Conservation (phyloP, 495 filamentous ascomycete species). For the Aspergillus asperescens region DNA sequence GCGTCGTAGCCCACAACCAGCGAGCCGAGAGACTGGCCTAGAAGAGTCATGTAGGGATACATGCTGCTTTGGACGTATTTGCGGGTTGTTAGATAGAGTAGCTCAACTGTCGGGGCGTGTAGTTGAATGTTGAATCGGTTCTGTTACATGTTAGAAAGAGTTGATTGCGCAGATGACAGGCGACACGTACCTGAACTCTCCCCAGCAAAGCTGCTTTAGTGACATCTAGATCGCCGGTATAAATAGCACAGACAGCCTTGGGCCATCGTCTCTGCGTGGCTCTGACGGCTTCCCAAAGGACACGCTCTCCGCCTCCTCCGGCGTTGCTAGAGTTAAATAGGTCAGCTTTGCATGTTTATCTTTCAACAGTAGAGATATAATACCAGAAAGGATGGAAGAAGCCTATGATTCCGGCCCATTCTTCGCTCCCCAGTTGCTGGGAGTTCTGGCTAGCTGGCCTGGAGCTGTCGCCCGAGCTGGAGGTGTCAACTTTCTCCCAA, state of each 20-base stretch:
- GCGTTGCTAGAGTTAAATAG: constrained; percentile 60
- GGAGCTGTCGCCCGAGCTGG: constrained; percentile 24
- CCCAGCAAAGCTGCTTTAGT: constrained; percentile 72
- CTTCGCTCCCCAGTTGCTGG: constrained; percentile 39
- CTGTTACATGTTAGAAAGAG: constrained; percentile 30
- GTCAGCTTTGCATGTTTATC: neutral
- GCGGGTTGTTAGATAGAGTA: constrained; percentile 85
- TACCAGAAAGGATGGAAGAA: constrained; percentile 98
- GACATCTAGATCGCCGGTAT: constrained; percentile 89
- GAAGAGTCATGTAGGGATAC: constrained; percentile 90
- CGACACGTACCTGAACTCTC: constrained; percentile 60
- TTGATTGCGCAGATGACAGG: neutral
- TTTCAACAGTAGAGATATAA: neutral
- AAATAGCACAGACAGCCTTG: constrained; percentile 80
- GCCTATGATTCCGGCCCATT: constrained; percentile 80
- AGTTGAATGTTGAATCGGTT: constrained; percentile 89
- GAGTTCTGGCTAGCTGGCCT: constrained; percentile 48
- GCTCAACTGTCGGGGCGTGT: constrained; percentile 73
- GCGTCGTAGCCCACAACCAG: constrained; percentile 84
- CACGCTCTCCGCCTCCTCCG: constrained; percentile 90
- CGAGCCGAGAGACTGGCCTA: constrained; percentile 86
- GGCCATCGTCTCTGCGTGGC: constrained; percentile 89
- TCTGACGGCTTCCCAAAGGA: constrained; percentile 91
- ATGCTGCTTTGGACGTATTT: constrained; percentile 76
- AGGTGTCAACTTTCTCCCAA: constrained; percentile 68